phyloP scores from a whole-genome alignment of 1,284 basidiomycete species.

The Melampsora americana region DNA sequence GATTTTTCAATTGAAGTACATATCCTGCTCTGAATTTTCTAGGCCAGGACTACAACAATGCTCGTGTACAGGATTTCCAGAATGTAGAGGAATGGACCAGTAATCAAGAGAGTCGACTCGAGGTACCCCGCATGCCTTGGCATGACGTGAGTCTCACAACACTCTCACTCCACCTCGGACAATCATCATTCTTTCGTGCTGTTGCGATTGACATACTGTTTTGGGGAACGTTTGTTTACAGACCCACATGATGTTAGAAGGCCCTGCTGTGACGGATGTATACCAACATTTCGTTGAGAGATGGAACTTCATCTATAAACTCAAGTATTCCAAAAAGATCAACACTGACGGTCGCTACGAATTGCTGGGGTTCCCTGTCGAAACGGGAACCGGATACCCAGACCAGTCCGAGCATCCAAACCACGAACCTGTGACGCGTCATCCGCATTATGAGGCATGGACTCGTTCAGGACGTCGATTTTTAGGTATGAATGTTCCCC shows the following conservation, averaged over 20 bases:
- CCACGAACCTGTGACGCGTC: conserved; percentile 56
- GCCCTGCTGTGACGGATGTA: conserved; percentile 79
- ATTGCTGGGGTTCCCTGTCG: conserved; percentile 79
- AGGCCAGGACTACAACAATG: conserved; percentile 58
- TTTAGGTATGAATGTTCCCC: conserved; percentile 24
- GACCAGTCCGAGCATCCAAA: conserved; percentile 65
- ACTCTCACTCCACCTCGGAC: conserved; percentile 3
- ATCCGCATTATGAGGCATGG: conserved; percentile 69
- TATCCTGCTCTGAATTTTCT: background rate
- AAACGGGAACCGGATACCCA: conserved; percentile 62
- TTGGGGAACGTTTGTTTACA: conserved; percentile 52
- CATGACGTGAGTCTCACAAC: conserved; percentile 64
- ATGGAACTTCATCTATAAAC: conserved; percentile 61
- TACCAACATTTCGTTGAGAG: conserved; percentile 85
- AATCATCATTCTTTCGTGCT: background rate
- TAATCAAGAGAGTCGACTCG: conserved; percentile 56
- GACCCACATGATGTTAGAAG: conserved; percentile 69
- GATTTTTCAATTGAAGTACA: too few species aligned
- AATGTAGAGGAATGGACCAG: conserved; percentile 73
- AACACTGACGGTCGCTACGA: conserved; percentile 58
- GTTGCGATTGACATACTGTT: background rate
- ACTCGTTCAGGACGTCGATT: conserved; percentile 46
- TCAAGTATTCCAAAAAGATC: conserved; percentile 57
- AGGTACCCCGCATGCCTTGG: conserved; percentile 69
- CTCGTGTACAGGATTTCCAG: conserved; percentile 72